Evolutionary conservation across 345 rosid species (phyloP).

Genomic region (Heritiera littoralis): DNA sequence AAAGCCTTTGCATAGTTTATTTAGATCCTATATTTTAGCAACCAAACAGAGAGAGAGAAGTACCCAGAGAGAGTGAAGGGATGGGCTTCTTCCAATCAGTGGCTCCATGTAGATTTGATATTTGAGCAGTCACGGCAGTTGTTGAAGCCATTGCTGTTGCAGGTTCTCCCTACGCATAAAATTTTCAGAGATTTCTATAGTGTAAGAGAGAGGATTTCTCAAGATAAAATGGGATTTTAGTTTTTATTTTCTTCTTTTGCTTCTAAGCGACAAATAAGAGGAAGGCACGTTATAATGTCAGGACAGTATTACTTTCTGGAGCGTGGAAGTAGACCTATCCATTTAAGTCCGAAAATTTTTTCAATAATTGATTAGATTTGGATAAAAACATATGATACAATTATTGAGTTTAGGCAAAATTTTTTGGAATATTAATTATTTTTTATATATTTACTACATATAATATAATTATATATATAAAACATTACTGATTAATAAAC

Average conservation of each 20-base stretch:
- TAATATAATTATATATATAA: no score
- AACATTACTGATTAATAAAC: no score
- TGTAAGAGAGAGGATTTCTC: not conserved
- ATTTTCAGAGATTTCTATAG: not conserved
- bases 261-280: not conserved
- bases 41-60: not conserved
- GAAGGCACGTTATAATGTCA: slow-evolving; percentile 13
- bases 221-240: not conserved
- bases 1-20: not conserved
- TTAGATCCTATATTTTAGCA: not conserved
- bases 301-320: not conserved
- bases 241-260: not conserved
- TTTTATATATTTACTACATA: no score
- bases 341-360: no score
- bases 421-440: no score
- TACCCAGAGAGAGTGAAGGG: slow-evolving; percentile 47
- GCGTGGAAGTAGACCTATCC: not conserved
- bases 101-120: slow-evolving; percentile 33
- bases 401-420: no score
- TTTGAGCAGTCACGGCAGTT: slow-evolving; percentile 30
- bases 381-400: no score
- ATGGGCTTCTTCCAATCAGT: slow-evolving; percentile 38
- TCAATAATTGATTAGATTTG: no score
- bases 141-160: slow-evolving; percentile 54
- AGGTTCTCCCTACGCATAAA: not conserved